A percentile compares a stretch with the other conserved stretches of the same genome.
Conservation (phyloP, 2,329 filamentous ascomycete genomes). For the Endothia cerciana region DNA sequence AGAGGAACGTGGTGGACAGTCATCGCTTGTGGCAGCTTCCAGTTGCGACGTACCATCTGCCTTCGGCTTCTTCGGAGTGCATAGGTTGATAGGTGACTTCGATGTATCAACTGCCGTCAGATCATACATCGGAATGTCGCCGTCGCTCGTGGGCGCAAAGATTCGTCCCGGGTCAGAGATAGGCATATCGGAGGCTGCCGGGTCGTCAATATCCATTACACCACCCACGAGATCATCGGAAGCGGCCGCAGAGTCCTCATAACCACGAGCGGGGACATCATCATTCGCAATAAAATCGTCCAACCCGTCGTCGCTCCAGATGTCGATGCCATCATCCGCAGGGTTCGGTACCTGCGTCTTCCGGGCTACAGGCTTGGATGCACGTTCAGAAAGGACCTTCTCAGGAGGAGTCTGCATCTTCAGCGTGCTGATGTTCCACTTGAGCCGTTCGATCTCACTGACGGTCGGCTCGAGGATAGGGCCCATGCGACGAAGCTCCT, state of each 20-base stretch:
- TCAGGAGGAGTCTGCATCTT: constrained; percentile 45
- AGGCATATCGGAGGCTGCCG: background rate
- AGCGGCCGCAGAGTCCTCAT: constrained; percentile 15
- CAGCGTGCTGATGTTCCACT: constrained; percentile 55
- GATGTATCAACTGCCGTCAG: constrained; percentile 19
- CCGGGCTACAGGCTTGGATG: constrained; percentile 33
- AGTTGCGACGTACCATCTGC: background rate
- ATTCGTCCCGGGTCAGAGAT: constrained; percentile 1
- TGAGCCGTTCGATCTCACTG: constrained; percentile 58
- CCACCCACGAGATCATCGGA: constrained; percentile 17
- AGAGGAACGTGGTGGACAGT: background rate
- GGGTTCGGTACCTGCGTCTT: constrained; percentile 26
- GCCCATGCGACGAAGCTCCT: constrained; percentile 54
- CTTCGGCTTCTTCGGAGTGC: constrained; percentile 12
- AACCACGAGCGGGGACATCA: constrained; percentile 29
- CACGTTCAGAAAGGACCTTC: constrained; percentile 35
- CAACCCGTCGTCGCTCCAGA: constrained; percentile 45
- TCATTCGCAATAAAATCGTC: constrained; percentile 55
- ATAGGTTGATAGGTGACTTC: background rate
- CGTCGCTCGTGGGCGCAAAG: constrained; percentile 7
- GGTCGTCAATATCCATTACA: constrained; percentile 27
- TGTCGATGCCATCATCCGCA: constrained; percentile 19
- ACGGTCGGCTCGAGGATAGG: constrained; percentile 49
- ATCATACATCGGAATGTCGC: constrained; percentile 22
- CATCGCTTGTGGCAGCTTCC: background rate